A percentile compares a stretch with the other conserved stretches of the same genome.
phyloP scores from a whole-genome alignment of 495 filamentous ascomycete genomes.

The Penicillium manginii region DNA sequence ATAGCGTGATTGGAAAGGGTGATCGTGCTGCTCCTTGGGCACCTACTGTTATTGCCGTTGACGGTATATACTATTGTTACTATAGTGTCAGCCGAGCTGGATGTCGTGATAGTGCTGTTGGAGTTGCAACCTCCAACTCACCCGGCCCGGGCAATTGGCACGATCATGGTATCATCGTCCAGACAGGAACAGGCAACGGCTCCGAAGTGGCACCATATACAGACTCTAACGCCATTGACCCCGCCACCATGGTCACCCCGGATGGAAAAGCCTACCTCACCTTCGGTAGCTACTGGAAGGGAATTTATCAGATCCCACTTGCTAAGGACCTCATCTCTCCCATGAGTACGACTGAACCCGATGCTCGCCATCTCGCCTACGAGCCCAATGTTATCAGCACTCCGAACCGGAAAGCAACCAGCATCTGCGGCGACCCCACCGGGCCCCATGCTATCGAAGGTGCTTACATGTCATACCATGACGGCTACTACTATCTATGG shows the following conservation, averaged over 20 bases:
- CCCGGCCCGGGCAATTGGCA: constrained; percentile 65
- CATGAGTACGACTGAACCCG: constrained; percentile 27
- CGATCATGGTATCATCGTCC: constrained; percentile 48
- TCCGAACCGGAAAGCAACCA: constrained; percentile 29
- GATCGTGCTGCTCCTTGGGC: constrained; percentile 55
- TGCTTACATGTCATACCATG: constrained; percentile 57
- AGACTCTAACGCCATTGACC: constrained; percentile 75
- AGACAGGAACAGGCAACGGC: constrained; percentile 40
- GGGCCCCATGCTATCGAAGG: constrained; percentile 49
- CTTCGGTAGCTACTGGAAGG: constrained; percentile 76
- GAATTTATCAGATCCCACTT: constrained; percentile 68
- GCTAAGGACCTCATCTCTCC: constrained; percentile 41
- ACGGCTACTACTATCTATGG: constrained; percentile 71
- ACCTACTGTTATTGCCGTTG: constrained; percentile 61
- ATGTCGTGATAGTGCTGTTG: constrained; percentile 68
- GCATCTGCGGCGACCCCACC: constrained; percentile 39
- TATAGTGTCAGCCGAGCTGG: constrained; percentile 73
- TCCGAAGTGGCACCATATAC: constrained; percentile 54
- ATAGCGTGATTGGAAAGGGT: constrained; percentile 47
- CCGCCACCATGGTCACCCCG: constrained; percentile 55
- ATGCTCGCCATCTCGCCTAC: constrained; percentile 39
- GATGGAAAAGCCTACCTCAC: constrained; percentile 57
- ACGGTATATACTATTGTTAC: constrained; percentile 68
- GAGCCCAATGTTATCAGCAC: constrained; percentile 30
- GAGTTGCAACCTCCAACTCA: constrained; percentile 66